Evolutionary conservation across 805 yeast species (phyloP), one percentile per base, ranked within the genome.

Genomic region (Zygosaccharomyces kombuchaensis): DNA sequence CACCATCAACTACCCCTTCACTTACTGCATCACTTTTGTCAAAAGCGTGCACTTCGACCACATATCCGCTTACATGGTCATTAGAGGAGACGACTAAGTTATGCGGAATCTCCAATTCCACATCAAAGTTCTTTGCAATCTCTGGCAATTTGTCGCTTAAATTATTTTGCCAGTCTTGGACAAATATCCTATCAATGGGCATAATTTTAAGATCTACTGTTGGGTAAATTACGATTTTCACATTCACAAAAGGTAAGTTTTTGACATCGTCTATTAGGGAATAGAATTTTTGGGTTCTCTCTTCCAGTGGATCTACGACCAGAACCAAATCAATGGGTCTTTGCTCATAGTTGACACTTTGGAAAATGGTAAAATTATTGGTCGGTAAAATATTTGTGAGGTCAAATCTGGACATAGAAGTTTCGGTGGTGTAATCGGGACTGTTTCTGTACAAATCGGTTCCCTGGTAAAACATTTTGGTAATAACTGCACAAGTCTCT

Each of bases 271-370:
- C 61, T 8, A 69, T 54, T 13, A 84, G 59, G 0, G 83, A 67
- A 0, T 84, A 54, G 7, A 80, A 56, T 40, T 76, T 77, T 56
- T 87, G 98, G 0, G 95, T 76, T 12, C 68, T 56, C 53, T 84
- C 90, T 47, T 77, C 76, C 1, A 80, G 63, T 1, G 98, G 97
- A 60, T 93, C 89, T 32, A 87, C 57, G 1, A 85, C 64, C 0
- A 85, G 68, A 4, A 77, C 63, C 4, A 89, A 57, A 49, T 84
- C 84, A 16, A 88, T 59, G 13, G 66, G 62, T 26, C 75, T 71
- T 0, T 53, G 48, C 1, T 52, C 52, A 6, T 54, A 53, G 8
- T 60, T 63, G 37, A 51, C 4, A 54, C 59, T 36, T 46, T 55
- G 37, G 52, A 58, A 56, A 46, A 57, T 46, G 12, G 60, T 54